A percentile compares a stretch with the other conserved stretches of the same genome.
Evolutionary conservation across 768 basidiomycete genomes (phyloP).

Genomic region (Kwoniella dendrophila): DNA sequence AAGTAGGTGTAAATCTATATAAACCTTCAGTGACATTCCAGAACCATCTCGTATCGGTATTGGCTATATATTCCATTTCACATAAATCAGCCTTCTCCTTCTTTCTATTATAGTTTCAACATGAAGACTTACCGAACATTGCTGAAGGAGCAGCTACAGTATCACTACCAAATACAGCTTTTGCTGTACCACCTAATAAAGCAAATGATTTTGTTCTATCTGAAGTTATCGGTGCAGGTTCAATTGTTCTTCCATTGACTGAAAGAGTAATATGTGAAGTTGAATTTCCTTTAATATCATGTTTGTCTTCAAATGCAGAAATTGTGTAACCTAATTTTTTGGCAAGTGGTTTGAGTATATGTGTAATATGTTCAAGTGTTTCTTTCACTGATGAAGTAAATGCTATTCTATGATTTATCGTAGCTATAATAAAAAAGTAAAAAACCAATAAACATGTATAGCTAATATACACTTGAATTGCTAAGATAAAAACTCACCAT

Average conservation of each 20-base stretch:
- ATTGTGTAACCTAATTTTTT: constrained; percentile 45
- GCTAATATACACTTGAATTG: background rate
- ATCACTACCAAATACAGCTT: constrained; percentile 51
- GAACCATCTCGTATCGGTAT: constrained; percentile 52
- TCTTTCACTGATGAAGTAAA: constrained; percentile 55
- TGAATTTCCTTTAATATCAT: constrained; percentile 18
- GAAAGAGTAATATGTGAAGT: constrained; percentile 37
- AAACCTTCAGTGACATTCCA: constrained; percentile 55
- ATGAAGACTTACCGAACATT: constrained; percentile 50
- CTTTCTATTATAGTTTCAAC: background rate
- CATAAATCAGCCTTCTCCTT: background rate
- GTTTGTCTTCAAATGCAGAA: constrained; percentile 33
- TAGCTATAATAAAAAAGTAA: constrained; percentile 32
- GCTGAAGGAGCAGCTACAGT: constrained; percentile 53
- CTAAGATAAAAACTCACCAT: constrained; percentile 12
- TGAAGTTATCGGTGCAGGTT: constrained; percentile 50
- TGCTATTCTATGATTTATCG: constrained; percentile 55
- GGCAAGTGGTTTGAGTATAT: constrained; percentile 45
- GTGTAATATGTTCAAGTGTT: constrained; percentile 41
- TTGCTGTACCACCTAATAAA: constrained; percentile 53
- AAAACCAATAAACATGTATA: constrained; percentile 22
- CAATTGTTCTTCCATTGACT: constrained; percentile 24
- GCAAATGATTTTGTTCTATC: constrained; percentile 38
- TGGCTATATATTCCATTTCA: constrained; percentile 33
- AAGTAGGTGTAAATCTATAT: constrained; percentile 56